Conservation (phyloP, 1,284 basidiomycete species). For the Trichosporon inkin region DNA sequence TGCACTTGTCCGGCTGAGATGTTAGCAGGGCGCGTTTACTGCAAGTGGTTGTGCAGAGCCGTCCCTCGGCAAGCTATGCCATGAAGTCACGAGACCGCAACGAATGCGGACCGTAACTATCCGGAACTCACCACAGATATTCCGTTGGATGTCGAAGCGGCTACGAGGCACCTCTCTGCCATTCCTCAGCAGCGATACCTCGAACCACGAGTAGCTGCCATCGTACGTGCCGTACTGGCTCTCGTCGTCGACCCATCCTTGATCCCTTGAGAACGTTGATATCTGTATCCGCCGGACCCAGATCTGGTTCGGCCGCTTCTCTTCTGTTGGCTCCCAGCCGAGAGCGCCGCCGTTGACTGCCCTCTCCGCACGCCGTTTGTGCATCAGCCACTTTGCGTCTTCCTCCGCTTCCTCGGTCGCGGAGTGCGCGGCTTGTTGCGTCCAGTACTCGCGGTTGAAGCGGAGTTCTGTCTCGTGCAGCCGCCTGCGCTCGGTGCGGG, state of each 20-base stretch:
- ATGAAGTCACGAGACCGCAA: neutral
- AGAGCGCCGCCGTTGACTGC: neutral
- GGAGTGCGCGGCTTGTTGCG: neutral
- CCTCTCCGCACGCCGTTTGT: neutral
- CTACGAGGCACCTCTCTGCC: constrained; percentile 34
- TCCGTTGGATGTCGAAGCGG: constrained; percentile 33
- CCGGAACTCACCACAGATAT: constrained; percentile 36
- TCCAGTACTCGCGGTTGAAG: constrained; percentile 1
- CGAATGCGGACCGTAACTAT: neutral
- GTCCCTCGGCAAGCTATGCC: neutral
- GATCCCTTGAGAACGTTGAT: constrained; percentile 38
- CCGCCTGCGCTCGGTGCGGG: neutral
- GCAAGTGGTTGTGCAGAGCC: neutral
- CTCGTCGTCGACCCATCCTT: constrained; percentile 35
- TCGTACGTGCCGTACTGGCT: constrained; percentile 39
- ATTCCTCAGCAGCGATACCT: constrained; percentile 36
- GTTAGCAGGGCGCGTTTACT: neutral
- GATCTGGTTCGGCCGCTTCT: neutral
- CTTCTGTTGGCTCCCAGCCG: neutral
- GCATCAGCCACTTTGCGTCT: neutral
- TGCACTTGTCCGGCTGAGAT: constrained; percentile 39
- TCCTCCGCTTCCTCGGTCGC: neutral
- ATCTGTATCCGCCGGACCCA: constrained; percentile 34
- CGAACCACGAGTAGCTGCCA: constrained; percentile 42
- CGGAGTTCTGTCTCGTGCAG: neutral